Percentiles rank a stretch among this genome's conserved stretches.
Evolutionary conservation across 2,329 filamentous ascomycete genomes (phyloP).

Genomic region (Monosporascus cannonballus): DNA sequence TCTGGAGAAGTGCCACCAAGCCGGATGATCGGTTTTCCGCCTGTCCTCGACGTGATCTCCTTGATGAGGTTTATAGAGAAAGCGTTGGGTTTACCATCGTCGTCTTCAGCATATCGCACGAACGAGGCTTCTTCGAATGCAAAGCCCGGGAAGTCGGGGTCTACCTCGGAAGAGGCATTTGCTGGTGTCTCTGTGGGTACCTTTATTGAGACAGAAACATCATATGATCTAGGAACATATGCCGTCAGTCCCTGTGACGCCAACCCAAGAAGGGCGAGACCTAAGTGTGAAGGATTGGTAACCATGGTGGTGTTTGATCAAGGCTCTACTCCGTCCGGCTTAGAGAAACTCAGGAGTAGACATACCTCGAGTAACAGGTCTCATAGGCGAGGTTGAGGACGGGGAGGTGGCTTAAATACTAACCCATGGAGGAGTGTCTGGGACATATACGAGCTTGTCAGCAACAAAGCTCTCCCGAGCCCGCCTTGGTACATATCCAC

Average conservation of each 20-base stretch:
- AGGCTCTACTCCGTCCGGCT: background rate
- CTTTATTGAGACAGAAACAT: slow-evolving; percentile 7
- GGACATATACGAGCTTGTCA: background rate
- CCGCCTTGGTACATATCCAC: background rate
- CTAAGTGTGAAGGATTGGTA: slow-evolving; percentile 1
- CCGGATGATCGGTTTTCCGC: slow-evolving; percentile 28
- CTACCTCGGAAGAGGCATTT: slow-evolving; percentile 15
- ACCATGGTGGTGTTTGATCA: slow-evolving; percentile 10
- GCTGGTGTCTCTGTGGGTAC: slow-evolving; percentile 9
- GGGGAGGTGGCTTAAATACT: background rate
- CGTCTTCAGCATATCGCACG: slow-evolving; percentile 25
- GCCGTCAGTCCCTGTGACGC: slow-evolving; percentile 11
- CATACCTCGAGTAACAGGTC: background rate
- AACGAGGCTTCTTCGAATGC: slow-evolving; percentile 30
- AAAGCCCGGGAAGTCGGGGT: slow-evolving; percentile 24
- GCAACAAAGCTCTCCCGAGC: background rate
- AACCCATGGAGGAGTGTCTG: background rate
- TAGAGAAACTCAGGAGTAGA: background rate
- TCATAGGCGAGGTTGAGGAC: background rate
- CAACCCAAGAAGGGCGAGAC: slow-evolving; percentile 10
- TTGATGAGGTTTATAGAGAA: slow-evolving; percentile 30
- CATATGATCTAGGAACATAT: slow-evolving; percentile 8
- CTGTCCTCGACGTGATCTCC: slow-evolving; percentile 27
- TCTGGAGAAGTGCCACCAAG: slow-evolving; percentile 30
- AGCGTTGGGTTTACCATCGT: slow-evolving; percentile 23